These are phyloP conservation scores for Beauveria bassiana DNA, from an alignment of 2,329 filamentous ascomycete genomes.

Conservation along the genomic window DNA sequence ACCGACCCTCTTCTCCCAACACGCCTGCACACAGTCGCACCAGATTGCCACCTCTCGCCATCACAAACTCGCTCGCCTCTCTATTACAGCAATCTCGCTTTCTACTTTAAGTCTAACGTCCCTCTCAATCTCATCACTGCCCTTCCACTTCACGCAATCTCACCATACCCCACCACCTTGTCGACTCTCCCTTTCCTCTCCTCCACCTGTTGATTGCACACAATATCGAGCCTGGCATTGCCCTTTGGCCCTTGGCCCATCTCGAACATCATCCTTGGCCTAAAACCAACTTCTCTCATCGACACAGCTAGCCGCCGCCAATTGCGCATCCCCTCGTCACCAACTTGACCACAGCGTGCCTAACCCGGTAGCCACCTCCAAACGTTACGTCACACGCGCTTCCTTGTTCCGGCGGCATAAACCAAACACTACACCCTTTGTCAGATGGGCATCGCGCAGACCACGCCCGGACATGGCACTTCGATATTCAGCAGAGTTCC, in stretches of 20 bases:
- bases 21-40: neutral
- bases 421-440: neutral
- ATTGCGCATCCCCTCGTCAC: neutral
- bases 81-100: neutral
- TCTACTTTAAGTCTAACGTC: neutral
- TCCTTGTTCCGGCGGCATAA: neutral
- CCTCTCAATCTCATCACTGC: neutral
- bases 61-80: neutral
- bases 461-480: constrained; percentile 38
- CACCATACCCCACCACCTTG: neutral
- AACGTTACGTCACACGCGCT: constrained; percentile 5
- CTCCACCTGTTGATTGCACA: neutral
- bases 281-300: neutral
- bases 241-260: neutral
- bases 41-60: neutral
- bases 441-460: constrained; percentile 31
- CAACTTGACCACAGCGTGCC: neutral
- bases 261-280: neutral
- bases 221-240: neutral
- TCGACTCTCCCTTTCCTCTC: constrained; percentile 7
- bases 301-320: neutral
- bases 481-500: constrained; percentile 69
- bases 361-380: neutral
- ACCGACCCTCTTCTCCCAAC: neutral
- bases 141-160: neutral